A percentile compares a stretch with the other conserved stretches of the same genome.
Conservation (phyloP, 495 filamentous ascomycete genomes). For the Baudoinia panamericana region DNA sequence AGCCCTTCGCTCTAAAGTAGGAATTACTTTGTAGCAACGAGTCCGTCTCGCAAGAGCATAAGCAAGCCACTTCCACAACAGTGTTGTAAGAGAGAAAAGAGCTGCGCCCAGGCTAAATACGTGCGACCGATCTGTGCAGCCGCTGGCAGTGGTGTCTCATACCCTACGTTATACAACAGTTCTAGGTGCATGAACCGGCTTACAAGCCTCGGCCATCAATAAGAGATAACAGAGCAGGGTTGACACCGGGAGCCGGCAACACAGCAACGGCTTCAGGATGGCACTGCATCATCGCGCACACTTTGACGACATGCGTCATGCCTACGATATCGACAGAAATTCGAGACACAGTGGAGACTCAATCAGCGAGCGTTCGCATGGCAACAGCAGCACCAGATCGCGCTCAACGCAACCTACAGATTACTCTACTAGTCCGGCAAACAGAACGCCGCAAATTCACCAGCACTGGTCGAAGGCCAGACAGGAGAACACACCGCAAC, state of each 20-base stretch:
- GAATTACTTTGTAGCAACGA: too few relatives aligned
- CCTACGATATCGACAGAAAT: background rate
- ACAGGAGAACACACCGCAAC: conserved; percentile 27
- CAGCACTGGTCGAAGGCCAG: conserved; percentile 27
- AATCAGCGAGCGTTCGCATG: conserved; percentile 37
- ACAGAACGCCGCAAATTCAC: conserved; percentile 32
- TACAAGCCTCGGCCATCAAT: background rate
- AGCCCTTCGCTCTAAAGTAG: too few relatives aligned
- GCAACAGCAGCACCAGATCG: conserved; percentile 49
- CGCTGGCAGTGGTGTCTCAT: background rate
- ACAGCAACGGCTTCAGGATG: conserved; percentile 1
- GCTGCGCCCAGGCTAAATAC: background rate
- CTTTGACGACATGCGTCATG: conserved; percentile 7
- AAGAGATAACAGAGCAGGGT: background rate
- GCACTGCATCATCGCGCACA: conserved; percentile 10
- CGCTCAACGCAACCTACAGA: conserved; percentile 53
- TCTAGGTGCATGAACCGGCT: background rate
- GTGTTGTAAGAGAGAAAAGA: background rate
- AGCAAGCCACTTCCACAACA: background rate
- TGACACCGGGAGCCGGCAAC: background rate
- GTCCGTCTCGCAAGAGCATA: background rate
- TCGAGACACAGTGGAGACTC: background rate
- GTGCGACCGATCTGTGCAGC: background rate
- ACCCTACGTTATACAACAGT: conserved; percentile 1
- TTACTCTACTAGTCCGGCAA: conserved; percentile 34